Evolutionary conservation across 2,329 filamentous ascomycete species (phyloP).

Genomic region (Neofusicoccum kwambonambiense): DNA sequence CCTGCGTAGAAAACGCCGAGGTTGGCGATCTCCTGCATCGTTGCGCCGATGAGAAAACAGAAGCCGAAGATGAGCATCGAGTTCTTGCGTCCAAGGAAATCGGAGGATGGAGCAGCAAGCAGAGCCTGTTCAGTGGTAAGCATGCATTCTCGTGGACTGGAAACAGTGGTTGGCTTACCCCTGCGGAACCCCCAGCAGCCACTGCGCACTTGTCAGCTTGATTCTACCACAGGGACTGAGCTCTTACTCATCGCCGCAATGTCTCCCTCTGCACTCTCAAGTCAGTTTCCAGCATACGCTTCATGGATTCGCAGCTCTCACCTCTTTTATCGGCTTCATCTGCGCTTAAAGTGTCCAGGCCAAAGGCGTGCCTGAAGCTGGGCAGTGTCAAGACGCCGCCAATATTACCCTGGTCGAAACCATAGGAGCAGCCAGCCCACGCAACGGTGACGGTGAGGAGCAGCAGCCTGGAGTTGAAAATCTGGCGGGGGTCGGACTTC

Average conservation of each 20-base stretch:
- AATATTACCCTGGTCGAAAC: constrained; percentile 43
- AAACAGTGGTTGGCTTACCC: constrained; percentile 12
- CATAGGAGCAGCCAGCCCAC: constrained; percentile 41
- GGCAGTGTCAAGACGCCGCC: constrained; percentile 40
- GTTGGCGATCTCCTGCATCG: constrained; percentile 38
- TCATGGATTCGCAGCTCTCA: neutral
- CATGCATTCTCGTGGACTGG: too few species aligned
- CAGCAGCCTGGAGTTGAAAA: constrained; percentile 38
- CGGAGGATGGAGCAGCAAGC: constrained; percentile 37
- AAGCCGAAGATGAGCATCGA: constrained; percentile 33
- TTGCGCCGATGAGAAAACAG: constrained; percentile 35
- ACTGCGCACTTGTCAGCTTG: neutral
- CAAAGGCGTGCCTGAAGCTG: constrained; percentile 39
- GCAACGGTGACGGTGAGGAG: constrained; percentile 35
- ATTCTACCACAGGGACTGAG: too few species aligned
- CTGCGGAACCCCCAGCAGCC: constrained; percentile 37
- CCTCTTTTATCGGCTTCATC: constrained; percentile 28
- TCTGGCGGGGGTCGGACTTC: constrained; percentile 37
- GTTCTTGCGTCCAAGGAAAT: constrained; percentile 39
- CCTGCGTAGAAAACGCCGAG: constrained; percentile 39
- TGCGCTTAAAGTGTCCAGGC: constrained; percentile 30
- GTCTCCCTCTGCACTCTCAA: constrained; percentile 23
- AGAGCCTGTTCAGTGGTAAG: constrained; percentile 24
- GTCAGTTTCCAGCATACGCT: too few species aligned
- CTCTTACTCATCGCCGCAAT: constrained; percentile 30